Evolutionary conservation across 2,329 filamentous ascomycete species (phyloP).

Genomic region (Daldinia sp.): DNA sequence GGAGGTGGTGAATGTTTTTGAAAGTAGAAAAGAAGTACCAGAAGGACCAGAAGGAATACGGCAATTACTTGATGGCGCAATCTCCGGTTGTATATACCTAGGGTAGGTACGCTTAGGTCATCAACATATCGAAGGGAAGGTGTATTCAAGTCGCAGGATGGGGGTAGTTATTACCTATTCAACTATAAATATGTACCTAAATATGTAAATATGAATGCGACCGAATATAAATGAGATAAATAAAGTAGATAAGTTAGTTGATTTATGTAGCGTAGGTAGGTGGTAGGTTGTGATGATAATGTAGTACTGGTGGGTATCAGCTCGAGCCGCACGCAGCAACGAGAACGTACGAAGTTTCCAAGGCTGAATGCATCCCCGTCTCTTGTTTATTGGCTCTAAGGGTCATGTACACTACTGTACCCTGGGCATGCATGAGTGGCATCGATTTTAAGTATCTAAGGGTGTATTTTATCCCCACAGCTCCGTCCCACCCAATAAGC

Average conservation of each 20-base stretch:
- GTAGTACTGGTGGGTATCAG: conserved; percentile 21
- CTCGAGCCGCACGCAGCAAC: conserved; percentile 29
- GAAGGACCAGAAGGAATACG: not conserved
- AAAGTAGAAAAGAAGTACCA: not conserved
- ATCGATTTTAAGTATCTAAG: not conserved
- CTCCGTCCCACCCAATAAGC: conserved; percentile 11
- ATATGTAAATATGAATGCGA: not conserved
- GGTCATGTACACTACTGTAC: conserved; percentile 14
- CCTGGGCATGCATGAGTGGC: conserved; percentile 1
- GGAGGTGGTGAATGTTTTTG: conserved; percentile 3
- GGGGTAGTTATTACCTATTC: not conserved
- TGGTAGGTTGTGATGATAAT: not conserved
- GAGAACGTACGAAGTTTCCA: conserved; percentile 21
- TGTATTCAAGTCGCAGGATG: not conserved
- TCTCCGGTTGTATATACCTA: not conserved
- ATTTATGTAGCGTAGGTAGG: not conserved
- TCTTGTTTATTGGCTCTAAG: conserved; percentile 8
- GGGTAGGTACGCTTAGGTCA: not conserved
- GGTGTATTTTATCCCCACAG: conserved; percentile 16
- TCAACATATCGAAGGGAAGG: conserved; percentile 7
- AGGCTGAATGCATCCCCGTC: conserved; percentile 9
- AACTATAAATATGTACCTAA: not conserved
- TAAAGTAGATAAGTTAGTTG: not conserved
- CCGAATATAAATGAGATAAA: not conserved
- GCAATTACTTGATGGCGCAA: conserved; percentile 9